Evolutionary conservation across 495 filamentous ascomycete genomes (phyloP), one percentile per base, ranked within the genome.

Genomic region (Podospora fimiseda): DNA sequence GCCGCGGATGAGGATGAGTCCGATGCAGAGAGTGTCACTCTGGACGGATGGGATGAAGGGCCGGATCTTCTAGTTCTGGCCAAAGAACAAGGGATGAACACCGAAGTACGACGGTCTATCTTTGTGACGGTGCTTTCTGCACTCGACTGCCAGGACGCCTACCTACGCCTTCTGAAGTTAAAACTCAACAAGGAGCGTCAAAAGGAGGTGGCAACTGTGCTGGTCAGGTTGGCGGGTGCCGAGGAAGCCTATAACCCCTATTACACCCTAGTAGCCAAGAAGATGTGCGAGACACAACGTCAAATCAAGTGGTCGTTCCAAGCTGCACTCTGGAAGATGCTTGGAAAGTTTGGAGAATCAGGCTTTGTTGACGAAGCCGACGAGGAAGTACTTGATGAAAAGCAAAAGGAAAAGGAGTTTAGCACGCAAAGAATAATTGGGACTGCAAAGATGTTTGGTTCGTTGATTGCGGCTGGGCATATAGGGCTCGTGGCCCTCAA

Each of bases 51-150:
- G 27, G 80, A 82, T 19, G 71, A 71, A 0, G 80, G 81, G 20
- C 72, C 63, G 8, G 87, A 94, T 60, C 74, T 92, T n/a, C 67
- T 73, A 21, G 78, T 82, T 39, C 78, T 96, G 15, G 92, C 94
- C 9, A 79, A 79, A 52, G 81, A 89, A 49, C 87, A 95, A 43
- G 81, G 89, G 9, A 96, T 98, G 89, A 96, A 96, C 66, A 97
- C 94, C 0, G 88, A 92, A 58, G 78, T 96, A 38, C 85, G 94
- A 20, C 86, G 90, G 27, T 88, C 89, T 7, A 96, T 98, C 53
- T 98, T 97, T 63, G 78, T 94, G 19, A 81, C 89, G 24, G 80
- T 96, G 55, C 85, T 96, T 76, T 90, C 88, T n/a, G 88, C 90
- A 2, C 77, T 75, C 3, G 92, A 97, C 64, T 91, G 79, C 67